phyloP scores from a whole-genome alignment of 495 filamentous ascomycete genomes.

The Aspergillus hancockii region DNA sequence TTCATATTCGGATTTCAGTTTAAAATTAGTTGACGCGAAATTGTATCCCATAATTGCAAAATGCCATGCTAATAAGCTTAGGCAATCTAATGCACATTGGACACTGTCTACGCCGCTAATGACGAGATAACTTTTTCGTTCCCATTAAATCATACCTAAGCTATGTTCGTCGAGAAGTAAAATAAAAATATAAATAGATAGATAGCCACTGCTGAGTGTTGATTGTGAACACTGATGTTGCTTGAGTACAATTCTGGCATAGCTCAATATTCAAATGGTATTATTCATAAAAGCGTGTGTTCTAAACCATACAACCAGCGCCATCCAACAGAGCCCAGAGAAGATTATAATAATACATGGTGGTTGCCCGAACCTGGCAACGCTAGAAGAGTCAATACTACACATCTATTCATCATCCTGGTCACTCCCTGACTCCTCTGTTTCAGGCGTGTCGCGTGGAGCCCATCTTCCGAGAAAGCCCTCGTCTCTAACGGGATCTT shows the following conservation, averaged over 20 bases:
- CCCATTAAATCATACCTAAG: neutral
- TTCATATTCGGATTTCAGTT: constrained; percentile 12
- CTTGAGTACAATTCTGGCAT: neutral
- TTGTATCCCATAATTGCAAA: constrained; percentile 35
- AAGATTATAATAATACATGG: neutral
- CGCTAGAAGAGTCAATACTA: neutral
- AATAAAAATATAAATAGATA: neutral
- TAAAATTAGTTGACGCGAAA: constrained; percentile 20
- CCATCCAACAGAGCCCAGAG: neutral
- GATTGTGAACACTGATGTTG: neutral
- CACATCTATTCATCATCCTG: constrained; percentile 10
- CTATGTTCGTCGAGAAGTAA: neutral
- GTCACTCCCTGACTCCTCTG: neutral
- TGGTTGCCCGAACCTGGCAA: neutral
- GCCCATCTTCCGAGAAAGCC: constrained; percentile 46
- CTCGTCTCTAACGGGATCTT: constrained; percentile 50
- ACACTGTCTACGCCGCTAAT: neutral
- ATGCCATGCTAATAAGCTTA: constrained; percentile 14
- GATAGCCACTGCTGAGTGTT: neutral
- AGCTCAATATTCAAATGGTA: neutral
- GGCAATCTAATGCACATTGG: constrained; percentile 4
- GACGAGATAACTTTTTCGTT: neutral
- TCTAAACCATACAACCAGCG: neutral
- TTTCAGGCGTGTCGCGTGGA: constrained; percentile 1
- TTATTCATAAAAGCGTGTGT: neutral